A percentile compares a stretch with the other conserved stretches of the same genome.
phyloP scores from a whole-genome alignment of 2,329 filamentous ascomycete genomes.

The Aspergillus nomiae region DNA sequence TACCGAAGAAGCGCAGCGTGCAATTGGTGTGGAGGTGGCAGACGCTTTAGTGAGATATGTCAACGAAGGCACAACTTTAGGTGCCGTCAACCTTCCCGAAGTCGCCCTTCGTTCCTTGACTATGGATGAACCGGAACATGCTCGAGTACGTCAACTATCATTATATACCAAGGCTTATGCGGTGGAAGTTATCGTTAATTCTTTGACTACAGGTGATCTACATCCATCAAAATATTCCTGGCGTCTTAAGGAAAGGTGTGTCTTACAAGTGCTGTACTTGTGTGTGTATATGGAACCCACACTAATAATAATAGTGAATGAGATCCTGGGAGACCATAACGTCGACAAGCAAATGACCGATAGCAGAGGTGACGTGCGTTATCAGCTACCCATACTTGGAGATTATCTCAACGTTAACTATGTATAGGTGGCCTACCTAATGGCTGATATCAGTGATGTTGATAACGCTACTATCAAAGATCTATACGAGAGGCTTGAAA shows the following conservation, averaged over 20 bases:
- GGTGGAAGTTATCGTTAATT: conserved; percentile 2
- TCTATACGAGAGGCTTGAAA: conserved; percentile 80
- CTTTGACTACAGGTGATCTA: conserved; percentile 71
- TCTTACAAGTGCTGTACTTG: neutral
- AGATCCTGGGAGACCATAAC: conserved; percentile 91
- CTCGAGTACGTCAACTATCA: conserved; percentile 60
- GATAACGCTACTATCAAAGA: conserved; percentile 79
- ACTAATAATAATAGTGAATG: conserved; percentile 68
- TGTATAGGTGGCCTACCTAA: conserved; percentile 78
- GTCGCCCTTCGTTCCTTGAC: conserved; percentile 87
- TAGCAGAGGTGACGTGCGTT: conserved; percentile 78
- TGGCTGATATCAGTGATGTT: conserved; percentile 95
- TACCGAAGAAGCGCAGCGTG: conserved; percentile 95
- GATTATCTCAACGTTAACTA: conserved; percentile 16
- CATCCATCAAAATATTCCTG: conserved; percentile 94
- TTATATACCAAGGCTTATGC: neutral
- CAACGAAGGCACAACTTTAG: conserved; percentile 88
- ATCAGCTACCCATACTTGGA: neutral
- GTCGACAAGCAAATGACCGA: conserved; percentile 99
- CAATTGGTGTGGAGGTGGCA: conserved; percentile 91
- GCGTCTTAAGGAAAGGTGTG: conserved; percentile 80
- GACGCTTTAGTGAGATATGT: conserved; percentile 90
- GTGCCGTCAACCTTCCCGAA: conserved; percentile 96
- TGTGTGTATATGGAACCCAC: conserved; percentile 2
- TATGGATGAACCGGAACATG: conserved; percentile 83